Conservation (phyloP, 1,284 basidiomycete species). For the Ceraceosorus bombacis region DNA sequence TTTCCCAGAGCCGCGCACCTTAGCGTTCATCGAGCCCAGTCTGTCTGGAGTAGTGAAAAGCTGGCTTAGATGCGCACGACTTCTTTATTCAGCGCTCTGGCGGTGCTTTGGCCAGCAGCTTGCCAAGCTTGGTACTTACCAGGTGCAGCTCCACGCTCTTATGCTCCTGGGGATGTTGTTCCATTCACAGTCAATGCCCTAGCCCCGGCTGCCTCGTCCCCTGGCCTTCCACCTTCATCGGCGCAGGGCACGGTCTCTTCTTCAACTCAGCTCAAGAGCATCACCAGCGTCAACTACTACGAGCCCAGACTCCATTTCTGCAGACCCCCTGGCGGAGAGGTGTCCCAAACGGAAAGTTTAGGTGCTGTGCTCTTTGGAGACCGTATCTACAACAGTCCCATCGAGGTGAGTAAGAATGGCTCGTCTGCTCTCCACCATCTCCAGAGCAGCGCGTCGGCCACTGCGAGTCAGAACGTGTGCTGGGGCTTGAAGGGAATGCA, state of each 20-base stretch:
- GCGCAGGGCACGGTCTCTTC: conserved; percentile 5
- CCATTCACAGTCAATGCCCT: conserved; percentile 47
- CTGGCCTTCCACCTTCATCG: conserved; percentile 12
- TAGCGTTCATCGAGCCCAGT: no score
- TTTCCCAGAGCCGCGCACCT: no score
- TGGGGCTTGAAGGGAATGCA: no score
- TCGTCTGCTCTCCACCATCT: no score
- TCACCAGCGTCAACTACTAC: conserved; percentile 64
- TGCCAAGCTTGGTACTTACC: conserved; percentile 47
- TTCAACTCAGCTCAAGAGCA: conserved; percentile 24
- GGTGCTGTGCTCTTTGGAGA: conserved; percentile 94
- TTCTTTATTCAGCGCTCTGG: no score
- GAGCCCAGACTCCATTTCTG: conserved; percentile 80
- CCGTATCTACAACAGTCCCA: conserved; percentile 83
- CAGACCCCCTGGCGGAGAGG: conserved; percentile 65
- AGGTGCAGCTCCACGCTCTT: conserved; percentile 49
- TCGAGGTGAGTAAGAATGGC: conserved; percentile 41
- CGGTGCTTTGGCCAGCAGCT: no score
- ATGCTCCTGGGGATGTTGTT: conserved; percentile 42
- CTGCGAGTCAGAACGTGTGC: no score
- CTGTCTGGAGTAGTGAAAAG: no score
- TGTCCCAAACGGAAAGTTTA: conserved; percentile 75
- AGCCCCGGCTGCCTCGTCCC: conserved; percentile 43
- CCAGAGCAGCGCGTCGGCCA: no score
- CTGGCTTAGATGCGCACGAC: no score